These are phyloP conservation scores for Sporothrix globosa DNA, from an alignment of 2,329 filamentous ascomycete species.

Conservation along the genomic window DNA sequence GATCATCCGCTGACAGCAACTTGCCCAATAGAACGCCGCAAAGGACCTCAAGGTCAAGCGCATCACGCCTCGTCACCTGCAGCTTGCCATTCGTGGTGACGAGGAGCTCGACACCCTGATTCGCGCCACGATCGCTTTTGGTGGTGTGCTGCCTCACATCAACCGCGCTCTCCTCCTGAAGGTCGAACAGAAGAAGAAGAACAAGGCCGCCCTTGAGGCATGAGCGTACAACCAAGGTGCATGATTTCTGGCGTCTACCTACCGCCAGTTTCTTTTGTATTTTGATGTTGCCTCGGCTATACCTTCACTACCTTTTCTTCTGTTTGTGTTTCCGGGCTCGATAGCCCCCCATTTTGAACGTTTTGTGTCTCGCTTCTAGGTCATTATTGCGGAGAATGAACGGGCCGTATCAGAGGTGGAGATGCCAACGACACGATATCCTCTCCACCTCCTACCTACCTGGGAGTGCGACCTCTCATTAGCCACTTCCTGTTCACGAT, in stretches of 20 bases:
- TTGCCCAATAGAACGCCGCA: slow-evolving; percentile 73
- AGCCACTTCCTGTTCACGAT: slow-evolving; percentile 16
- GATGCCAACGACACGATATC: not conserved
- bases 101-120: slow-evolving; percentile 98
- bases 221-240: slow-evolving; percentile 35
- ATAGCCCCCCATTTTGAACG: not conserved
- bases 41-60: slow-evolving; percentile 99
- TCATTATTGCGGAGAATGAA: not conserved
- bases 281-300: not conserved
- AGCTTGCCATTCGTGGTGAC: slow-evolving; percentile 96
- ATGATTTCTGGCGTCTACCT: not conserved
- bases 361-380: not conserved
- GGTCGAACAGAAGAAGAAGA: slow-evolving; percentile 50
- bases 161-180: slow-evolving; percentile 82
- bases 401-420: not conserved
- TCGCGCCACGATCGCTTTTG: slow-evolving; percentile 95
- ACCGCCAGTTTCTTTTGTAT: not conserved
- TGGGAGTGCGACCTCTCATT: not conserved
- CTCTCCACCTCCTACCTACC: not conserved
- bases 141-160: slow-evolving; percentile 98
- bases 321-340: not conserved
- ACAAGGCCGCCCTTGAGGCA: slow-evolving; percentile 44
- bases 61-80: slow-evolving; percentile 95
- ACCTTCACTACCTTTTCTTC: not conserved
- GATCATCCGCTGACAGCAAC: not conserved